Conservation (phyloP, 208 protist species). For the Phytomonas sp. region DNA sequence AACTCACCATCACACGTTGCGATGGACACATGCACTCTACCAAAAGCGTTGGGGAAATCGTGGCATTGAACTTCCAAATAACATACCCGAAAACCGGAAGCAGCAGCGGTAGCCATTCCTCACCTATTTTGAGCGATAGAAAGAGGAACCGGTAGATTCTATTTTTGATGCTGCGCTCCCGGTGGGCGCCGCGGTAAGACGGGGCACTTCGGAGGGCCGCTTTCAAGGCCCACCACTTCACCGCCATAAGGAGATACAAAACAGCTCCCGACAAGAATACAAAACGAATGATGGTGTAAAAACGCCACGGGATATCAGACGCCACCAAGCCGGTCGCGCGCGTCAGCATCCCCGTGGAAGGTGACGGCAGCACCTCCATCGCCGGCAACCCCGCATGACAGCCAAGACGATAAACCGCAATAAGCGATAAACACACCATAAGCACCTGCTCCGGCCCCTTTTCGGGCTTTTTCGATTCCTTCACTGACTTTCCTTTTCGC, state of each 20-base stretch:
- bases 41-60: background rate
- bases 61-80: background rate
- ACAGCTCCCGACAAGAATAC: background rate
- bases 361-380: background rate
- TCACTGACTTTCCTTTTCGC: background rate
- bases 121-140: background rate
- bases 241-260: background rate
- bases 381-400: background rate
- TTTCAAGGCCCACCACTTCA: slow-evolving; percentile 1
- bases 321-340: background rate
- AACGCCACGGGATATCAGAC: background rate
- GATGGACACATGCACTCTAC: background rate
- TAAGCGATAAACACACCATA: background rate
- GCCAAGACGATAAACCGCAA: background rate
- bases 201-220: background rate
- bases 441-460: background rate
- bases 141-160: background rate
- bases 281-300: background rate
- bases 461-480: background rate
- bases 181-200: background rate
- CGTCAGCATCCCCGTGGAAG: background rate
- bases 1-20: background rate
- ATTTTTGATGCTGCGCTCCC: background rate
- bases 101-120: background rate
- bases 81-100: background rate